Evolutionary conservation across 2,329 filamentous ascomycete genomes (phyloP).

Genomic region (Cladophialophora immunda): DNA sequence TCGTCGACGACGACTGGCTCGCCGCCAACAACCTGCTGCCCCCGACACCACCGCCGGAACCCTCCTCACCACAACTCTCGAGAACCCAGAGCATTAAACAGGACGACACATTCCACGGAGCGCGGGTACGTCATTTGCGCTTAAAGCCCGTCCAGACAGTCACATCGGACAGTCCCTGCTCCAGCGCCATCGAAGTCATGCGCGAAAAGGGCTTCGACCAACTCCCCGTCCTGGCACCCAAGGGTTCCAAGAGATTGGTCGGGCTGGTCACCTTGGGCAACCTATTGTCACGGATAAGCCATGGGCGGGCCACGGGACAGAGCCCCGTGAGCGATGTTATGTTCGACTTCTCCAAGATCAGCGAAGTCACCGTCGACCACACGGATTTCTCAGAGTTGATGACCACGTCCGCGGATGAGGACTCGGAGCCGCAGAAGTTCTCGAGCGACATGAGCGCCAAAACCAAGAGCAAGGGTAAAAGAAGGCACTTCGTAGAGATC

Average conservation of each 20-base stretch:
- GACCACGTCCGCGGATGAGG: slow-evolving; percentile 33
- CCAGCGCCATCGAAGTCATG: slow-evolving; percentile 96
- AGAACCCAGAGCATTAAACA: slow-evolving; percentile 49
- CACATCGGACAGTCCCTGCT: slow-evolving; percentile 73
- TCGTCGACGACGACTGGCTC: slow-evolving; percentile 98
- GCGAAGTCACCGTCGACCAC: slow-evolving; percentile 90
- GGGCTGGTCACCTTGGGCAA: slow-evolving; percentile 96
- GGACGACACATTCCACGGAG: slow-evolving; percentile 76
- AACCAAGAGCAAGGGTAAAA: slow-evolving; percentile 44
- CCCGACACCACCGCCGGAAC: slow-evolving; percentile 59
- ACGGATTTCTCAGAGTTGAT: slow-evolving; percentile 62
- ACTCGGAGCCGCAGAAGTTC: slow-evolving; percentile 18
- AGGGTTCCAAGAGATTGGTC: slow-evolving; percentile 73
- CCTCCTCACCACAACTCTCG: slow-evolving; percentile 47
- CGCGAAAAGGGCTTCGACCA: slow-evolving; percentile 98
- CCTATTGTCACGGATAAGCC: slow-evolving; percentile 86
- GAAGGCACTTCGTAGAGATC: slow-evolving; percentile 87
- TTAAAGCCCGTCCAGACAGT: slow-evolving; percentile 95
- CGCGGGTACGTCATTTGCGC: slow-evolving; percentile 82
- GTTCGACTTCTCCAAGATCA: slow-evolving; percentile 91
- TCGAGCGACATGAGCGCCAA: slow-evolving; percentile 47
- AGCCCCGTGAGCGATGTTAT: slow-evolving; percentile 86
- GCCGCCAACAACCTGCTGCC: slow-evolving; percentile 92
- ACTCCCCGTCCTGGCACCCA: slow-evolving; percentile 82
- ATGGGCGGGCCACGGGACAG: slow-evolving; percentile 77